Conservation (phyloP, 345 rosid genomes). For the Boechera retrofracta region DNA sequence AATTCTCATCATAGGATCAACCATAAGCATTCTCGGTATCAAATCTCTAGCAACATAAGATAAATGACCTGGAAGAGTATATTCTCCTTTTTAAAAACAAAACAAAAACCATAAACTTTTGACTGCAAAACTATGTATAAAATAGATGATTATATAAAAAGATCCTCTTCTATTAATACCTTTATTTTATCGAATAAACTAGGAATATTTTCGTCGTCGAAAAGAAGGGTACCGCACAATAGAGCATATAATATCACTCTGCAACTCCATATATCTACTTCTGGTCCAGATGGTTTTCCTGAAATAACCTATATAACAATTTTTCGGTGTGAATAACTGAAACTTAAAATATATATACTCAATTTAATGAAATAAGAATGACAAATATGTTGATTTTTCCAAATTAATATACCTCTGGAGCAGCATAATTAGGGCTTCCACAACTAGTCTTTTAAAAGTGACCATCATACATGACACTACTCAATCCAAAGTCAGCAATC, state of each 20-base stretch:
- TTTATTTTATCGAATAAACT: constrained; percentile 72
- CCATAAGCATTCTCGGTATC: constrained; percentile 86
- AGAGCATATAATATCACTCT: constrained; percentile 88
- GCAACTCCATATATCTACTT: constrained; percentile 96
- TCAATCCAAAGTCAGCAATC: constrained; percentile 91
- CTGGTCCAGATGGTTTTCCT: constrained; percentile 1
- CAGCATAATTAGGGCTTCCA: constrained; percentile 97
- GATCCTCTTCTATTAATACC: constrained; percentile 43
- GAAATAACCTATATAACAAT: constrained; percentile 55
- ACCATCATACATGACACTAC: constrained; percentile 87
- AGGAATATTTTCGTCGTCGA: constrained; percentile 75
- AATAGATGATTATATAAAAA: background rate
- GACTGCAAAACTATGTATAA: background rate
- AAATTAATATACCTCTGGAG: constrained; percentile 53
- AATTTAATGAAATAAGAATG: background rate
- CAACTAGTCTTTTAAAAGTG: constrained; percentile 83
- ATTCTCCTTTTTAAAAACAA: constrained; percentile 62
- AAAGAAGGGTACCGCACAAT: constrained; percentile 84
- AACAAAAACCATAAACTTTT: no score
- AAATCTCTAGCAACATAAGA: constrained; percentile 78
- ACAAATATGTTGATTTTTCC: background rate
- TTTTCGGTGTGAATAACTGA: background rate
- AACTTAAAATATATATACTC: background rate
- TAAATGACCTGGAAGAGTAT: constrained; percentile 85
- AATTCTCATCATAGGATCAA: constrained; percentile 55